Evolutionary conservation across 1,284 basidiomycete species (phyloP).

Genomic region (Sanghuangporus weigelae): DNA sequence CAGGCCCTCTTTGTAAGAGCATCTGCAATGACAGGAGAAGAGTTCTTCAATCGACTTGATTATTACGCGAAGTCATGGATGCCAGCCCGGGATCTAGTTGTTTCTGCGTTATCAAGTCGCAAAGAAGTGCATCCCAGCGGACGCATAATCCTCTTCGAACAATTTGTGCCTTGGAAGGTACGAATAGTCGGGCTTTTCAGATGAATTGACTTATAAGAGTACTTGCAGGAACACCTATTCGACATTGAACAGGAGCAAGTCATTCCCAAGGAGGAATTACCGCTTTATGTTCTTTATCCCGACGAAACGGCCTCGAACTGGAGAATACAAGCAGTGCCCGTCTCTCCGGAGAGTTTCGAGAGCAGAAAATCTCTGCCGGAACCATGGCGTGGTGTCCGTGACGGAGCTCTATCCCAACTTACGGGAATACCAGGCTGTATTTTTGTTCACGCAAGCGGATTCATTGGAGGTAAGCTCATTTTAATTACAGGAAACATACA

Average conservation of each 20-base stretch:
- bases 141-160: slow-evolving; percentile 77
- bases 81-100: slow-evolving; percentile 83
- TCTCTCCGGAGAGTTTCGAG: slow-evolving; percentile 79
- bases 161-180: slow-evolving; percentile 87
- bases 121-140: slow-evolving; percentile 66
- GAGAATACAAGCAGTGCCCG: slow-evolving; percentile 92
- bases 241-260: slow-evolving; percentile 65
- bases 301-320: slow-evolving; percentile 78
- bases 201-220: slow-evolving; percentile 52
- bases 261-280: slow-evolving; percentile 42
- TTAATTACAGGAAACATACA: neutral
- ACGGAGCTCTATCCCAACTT: slow-evolving; percentile 70
- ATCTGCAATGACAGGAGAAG: slow-evolving; percentile 78
- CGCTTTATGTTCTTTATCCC: slow-evolving; percentile 88
- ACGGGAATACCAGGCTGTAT: slow-evolving; percentile 82
- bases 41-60: slow-evolving; percentile 79
- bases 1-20: slow-evolving; percentile 42
- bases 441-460: slow-evolving; percentile 94
- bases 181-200: slow-evolving; percentile 33
- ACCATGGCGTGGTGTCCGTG: slow-evolving; percentile 88
- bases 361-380: slow-evolving; percentile 92
- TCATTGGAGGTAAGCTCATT: slow-evolving; percentile 77
- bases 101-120: slow-evolving; percentile 59
- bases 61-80: slow-evolving; percentile 91
- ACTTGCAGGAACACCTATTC: slow-evolving; percentile 82